Percentiles rank a stretch among this genome's conserved stretches.
phyloP scores from a whole-genome alignment of 116 monocot genomes.

The Trichopus zeylanicus region DNA sequence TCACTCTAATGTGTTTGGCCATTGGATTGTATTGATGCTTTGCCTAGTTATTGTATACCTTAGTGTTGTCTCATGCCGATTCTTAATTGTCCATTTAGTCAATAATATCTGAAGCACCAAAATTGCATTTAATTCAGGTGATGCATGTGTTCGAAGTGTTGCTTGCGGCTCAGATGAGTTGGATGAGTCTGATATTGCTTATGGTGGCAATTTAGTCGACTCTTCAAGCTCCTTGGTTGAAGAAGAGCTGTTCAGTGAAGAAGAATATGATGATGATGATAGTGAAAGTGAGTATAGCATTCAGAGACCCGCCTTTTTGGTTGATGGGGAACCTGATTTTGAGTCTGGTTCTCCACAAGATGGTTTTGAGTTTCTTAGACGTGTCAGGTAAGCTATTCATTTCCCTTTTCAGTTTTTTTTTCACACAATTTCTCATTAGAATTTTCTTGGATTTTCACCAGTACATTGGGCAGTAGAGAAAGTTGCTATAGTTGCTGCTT shows the following conservation, averaged over 20 bases:
- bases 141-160: slow-evolving; percentile 5
- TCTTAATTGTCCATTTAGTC: not conserved
- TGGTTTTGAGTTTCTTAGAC: slow-evolving; percentile 89
- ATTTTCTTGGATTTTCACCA: too few species aligned
- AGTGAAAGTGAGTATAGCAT: slow-evolving; percentile 60
- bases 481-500: too few species aligned
- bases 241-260: slow-evolving; percentile 11
- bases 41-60: too few species aligned
- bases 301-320: slow-evolving; percentile 64
- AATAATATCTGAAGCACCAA: not conserved
- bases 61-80: not conserved
- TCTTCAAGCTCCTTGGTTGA: slow-evolving; percentile 2
- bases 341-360: slow-evolving; percentile 94
- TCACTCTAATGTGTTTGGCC: too few species aligned
- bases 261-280: slow-evolving; percentile 50
- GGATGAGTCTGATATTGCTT: slow-evolving; percentile 2
- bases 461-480: too few species aligned
- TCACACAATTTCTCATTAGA: too few species aligned
- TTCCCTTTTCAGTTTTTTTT: not conserved
- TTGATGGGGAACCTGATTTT: slow-evolving; percentile 95
- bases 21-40: too few species aligned
- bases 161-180: not conserved
- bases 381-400: slow-evolving; percentile 85
- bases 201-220: not conserved
- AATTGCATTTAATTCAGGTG: slow-evolving; percentile 24